A percentile compares a stretch with the other conserved stretches of the same genome.
These are phyloP conservation scores for Pinus taeda DNA, from an alignment of 75 land plant genomes.

Conservation along the genomic window DNA sequence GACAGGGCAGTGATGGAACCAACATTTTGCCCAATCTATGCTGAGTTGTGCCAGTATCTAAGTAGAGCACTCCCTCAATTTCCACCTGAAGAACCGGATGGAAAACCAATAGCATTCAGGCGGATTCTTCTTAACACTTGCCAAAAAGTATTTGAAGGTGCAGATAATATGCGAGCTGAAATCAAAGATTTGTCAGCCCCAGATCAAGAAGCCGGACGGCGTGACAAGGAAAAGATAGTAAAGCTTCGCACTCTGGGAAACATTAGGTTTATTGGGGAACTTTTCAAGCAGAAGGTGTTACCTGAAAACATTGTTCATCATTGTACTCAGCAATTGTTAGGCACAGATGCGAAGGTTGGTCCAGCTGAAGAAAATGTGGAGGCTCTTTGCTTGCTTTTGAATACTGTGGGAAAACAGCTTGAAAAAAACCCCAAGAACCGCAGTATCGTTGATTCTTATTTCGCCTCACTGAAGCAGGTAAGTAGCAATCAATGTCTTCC, in stretches of 20 bases:
- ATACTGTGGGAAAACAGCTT: constrained; percentile 82
- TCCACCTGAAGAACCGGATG: constrained; percentile 53
- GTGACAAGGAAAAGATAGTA: constrained; percentile 69
- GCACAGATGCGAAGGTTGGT: constrained; percentile 45
- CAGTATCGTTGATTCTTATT: constrained; percentile 51
- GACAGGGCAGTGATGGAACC: constrained; percentile 93
- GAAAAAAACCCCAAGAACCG: constrained; percentile 68
- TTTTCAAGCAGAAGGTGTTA: constrained; percentile 81
- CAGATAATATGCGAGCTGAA: constrained; percentile 62
- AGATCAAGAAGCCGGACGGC: constrained; percentile 69
- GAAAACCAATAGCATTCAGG: constrained; percentile 69
- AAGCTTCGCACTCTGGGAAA: constrained; percentile 88
- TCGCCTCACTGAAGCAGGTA: constrained; percentile 61
- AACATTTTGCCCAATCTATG: constrained; percentile 84
- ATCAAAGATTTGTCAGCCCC: constrained; percentile 57
- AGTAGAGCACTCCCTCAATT: constrained; percentile 63
- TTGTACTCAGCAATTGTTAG: constrained; percentile 80
- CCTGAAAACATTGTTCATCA: constrained; percentile 82
- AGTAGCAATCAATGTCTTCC: constrained; percentile 49
- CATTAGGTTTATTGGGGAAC: constrained; percentile 85
- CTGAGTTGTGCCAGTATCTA: constrained; percentile 71
- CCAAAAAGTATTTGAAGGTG: constrained; percentile 88
- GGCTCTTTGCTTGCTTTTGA: constrained; percentile 87
- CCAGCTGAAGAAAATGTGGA: constrained; percentile 97
- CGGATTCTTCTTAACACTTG: constrained; percentile 75